Base-by-base conservation (phyloP, 257 asterid species). In the Ophiorrhiza pumila region DNA sequence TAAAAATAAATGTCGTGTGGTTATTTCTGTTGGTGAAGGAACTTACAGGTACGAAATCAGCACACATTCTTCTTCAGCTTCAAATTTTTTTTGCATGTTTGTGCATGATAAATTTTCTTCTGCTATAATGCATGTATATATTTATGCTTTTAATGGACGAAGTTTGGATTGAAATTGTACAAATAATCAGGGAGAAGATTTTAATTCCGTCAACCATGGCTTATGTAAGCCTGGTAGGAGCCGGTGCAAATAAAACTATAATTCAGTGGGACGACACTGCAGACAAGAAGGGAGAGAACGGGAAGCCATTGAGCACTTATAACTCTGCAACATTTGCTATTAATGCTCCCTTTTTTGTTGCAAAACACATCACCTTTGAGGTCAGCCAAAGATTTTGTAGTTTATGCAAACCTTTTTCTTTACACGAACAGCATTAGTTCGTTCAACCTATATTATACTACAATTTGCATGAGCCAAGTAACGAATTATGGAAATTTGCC, bases 291-390 rank as follows among this genome's bases (percentile, higher is more conserved):
- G 96, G 90, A n/a, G 80, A 77, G 13, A 84, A 79, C 32, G 88
- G 90, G 7, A 70, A 74, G 72, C 85, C 91, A n/a, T 32, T 91
- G 80, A 97, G 97, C 9, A 93, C 98, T 65, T 93, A 86, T 46
- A 97, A 93, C 84, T 91, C 98, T 29, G 97, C 97, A 4, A 85
- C 97, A 5, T 91, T 93, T 69, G 96, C 98, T 0, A 87, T 93
- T 64, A 81, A 93, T 83, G 91, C 97, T 65, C 98, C 98, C 0
- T 91, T 86, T 69, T 91, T 93, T 59, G 78, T 93, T 12, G 98
- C 96, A 23, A 89, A 79, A 83, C 80, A 91, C 81, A 87, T 93
- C 82, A 89, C 92, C 45, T 93, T 93, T 72, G 86, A 83, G 97
- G 98, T 92, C 39, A 60, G 78, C 59, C 31, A 32, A 32, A 34